Conservation (phyloP, 2,329 filamentous ascomycete species). For the Aspergillus spinulosporus region DNA sequence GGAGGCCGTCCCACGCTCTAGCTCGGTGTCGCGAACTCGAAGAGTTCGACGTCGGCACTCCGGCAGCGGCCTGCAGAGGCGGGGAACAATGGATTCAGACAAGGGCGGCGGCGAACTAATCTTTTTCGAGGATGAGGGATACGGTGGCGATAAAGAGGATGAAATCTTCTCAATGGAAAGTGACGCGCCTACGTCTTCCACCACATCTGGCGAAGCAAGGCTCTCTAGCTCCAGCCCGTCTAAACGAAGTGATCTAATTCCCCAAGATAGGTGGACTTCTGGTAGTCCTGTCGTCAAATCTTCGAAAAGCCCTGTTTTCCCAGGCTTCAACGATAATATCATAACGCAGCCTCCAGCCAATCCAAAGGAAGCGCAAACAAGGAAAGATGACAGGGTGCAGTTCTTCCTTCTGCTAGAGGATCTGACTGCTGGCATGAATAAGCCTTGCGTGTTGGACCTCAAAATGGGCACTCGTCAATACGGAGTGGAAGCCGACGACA, state of each 20-base stretch:
- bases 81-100: slow-evolving; percentile 67
- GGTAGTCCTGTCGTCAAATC: background rate
- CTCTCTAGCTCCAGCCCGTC: slow-evolving; percentile 19
- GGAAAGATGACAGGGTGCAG: slow-evolving; percentile 66
- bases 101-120: slow-evolving; percentile 78
- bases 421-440: slow-evolving; percentile 92
- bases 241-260: slow-evolving; percentile 5
- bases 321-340: slow-evolving; percentile 22
- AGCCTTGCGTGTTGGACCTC: slow-evolving; percentile 92
- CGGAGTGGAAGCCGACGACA: slow-evolving; percentile 84
- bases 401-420: slow-evolving; percentile 94
- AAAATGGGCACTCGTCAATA: slow-evolving; percentile 99
- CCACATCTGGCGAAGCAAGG: slow-evolving; percentile 7
- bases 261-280: background rate
- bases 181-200: slow-evolving; percentile 30
- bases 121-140: slow-evolving; percentile 87
- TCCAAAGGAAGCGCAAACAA: slow-evolving; percentile 70
- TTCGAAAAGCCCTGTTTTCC: slow-evolving; percentile 5
- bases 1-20: slow-evolving; percentile 48
- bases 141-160: slow-evolving; percentile 74
- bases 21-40: slow-evolving; percentile 34
- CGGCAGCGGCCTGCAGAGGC: slow-evolving; percentile 77
- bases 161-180: slow-evolving; percentile 70
- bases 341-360: slow-evolving; percentile 59
- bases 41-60: slow-evolving; percentile 70